Conservation (phyloP, 176 grass and related monocot species). For the Luzula sylvatica region DNA sequence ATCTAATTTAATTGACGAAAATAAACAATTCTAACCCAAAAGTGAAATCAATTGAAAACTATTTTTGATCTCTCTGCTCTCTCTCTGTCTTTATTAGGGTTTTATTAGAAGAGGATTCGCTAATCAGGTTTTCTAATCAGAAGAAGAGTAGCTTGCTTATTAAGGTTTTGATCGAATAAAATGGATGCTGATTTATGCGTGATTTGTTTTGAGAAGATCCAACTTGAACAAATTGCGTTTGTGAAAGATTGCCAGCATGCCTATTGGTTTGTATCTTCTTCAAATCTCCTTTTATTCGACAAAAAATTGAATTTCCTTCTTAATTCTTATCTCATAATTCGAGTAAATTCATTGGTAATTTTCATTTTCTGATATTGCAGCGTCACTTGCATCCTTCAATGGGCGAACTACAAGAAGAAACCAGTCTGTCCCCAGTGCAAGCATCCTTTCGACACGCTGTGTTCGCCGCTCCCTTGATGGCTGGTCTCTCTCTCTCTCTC, state of each 20-base stretch:
- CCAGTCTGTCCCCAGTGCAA: constrained; percentile 82
- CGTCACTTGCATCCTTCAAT: constrained; percentile 82
- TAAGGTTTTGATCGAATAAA: constrained; percentile 18
- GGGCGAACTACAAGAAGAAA: constrained; percentile 68
- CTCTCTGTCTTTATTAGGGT: too few species aligned
- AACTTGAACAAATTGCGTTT: constrained; percentile 69
- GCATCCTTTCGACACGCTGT: constrained; percentile 75
- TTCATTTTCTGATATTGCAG: constrained; percentile 24
- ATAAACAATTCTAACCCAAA: too few species aligned
- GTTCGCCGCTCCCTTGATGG: constrained; percentile 86
- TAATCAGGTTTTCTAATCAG: too few species aligned
- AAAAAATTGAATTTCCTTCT: neutral
- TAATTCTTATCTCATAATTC: neutral
- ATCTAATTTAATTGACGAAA: too few species aligned
- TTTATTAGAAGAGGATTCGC: too few species aligned
- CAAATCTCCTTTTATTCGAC: constrained; percentile 1
- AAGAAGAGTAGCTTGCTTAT: too few species aligned
- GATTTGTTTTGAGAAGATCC: constrained; percentile 79
- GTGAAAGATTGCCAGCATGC: constrained; percentile 97
- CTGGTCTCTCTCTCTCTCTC: constrained; percentile 35
- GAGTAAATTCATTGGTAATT: constrained; percentile 10
- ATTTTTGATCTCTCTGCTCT: too few species aligned
- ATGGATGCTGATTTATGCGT: constrained; percentile 57
- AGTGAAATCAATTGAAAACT: too few species aligned
- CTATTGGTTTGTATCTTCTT: constrained; percentile 48